These are phyloP conservation scores for Fusarium annulatum DNA, from an alignment of 2,329 filamentous ascomycete species.

Conservation along the genomic window DNA sequence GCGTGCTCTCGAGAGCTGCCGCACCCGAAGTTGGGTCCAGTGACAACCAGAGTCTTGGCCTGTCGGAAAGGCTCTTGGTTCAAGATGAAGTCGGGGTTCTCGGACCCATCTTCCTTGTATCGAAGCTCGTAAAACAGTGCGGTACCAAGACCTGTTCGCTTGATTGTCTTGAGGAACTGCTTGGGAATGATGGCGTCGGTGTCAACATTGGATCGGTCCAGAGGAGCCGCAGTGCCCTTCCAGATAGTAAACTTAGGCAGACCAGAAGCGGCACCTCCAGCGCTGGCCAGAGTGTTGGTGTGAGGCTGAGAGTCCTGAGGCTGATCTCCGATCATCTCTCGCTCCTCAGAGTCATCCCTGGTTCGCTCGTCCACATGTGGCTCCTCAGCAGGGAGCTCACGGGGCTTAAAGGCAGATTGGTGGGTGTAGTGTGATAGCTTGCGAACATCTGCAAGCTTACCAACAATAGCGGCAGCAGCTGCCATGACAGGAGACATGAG, in stretches of 20 bases:
- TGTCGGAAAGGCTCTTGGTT: constrained; percentile 89
- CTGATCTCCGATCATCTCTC: constrained; percentile 65
- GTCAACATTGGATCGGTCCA: constrained; percentile 92
- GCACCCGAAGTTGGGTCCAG: constrained; percentile 94
- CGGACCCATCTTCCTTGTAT: constrained; percentile 77
- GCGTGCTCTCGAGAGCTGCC: constrained; percentile 94
- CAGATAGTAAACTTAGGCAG: constrained; percentile 86
- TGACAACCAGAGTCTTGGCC: constrained; percentile 90
- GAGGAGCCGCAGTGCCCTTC: constrained; percentile 86
- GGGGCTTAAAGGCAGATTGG: constrained; percentile 70
- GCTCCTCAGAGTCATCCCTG: constrained; percentile 62
- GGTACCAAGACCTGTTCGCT: constrained; percentile 89
- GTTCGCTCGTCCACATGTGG: constrained; percentile 65
- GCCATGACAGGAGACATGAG: constrained; percentile 98
- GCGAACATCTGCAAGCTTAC: constrained; percentile 91
- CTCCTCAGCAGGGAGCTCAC: constrained; percentile 54
- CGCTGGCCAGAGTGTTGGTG: constrained; percentile 68
- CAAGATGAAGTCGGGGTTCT: constrained; percentile 85
- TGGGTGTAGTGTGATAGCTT: constrained; percentile 74
- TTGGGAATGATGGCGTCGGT: constrained; percentile 99
- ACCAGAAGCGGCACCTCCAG: constrained; percentile 64
- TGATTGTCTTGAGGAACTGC: constrained; percentile 99
- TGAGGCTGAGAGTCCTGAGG: constrained; percentile 73
- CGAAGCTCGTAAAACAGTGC: constrained; percentile 90
- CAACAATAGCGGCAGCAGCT: constrained; percentile 87